A percentile compares a stretch with the other conserved stretches of the same genome.
Conservation (phyloP, 148 eudicot genomes). For the Cornus suecica region DNA sequence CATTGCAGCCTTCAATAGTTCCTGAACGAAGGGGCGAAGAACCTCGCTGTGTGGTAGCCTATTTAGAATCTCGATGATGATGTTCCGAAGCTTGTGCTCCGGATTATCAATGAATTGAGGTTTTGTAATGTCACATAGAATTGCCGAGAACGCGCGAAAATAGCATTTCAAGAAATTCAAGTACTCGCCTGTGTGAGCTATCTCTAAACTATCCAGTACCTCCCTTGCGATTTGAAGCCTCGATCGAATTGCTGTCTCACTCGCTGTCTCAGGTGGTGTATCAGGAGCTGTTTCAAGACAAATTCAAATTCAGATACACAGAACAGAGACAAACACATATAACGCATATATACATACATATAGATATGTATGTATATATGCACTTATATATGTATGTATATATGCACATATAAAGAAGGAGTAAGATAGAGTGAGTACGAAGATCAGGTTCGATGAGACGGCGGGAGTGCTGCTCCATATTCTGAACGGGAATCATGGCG, state of each 20-base stretch:
- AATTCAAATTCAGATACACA: slow-evolving; percentile 5
- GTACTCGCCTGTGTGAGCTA: slow-evolving; percentile 94
- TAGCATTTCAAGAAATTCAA: slow-evolving; percentile 91
- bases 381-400: not conserved
- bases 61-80: slow-evolving; percentile 85
- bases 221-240: slow-evolving; percentile 95
- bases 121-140: slow-evolving; percentile 75
- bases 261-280: too few species aligned
- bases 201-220: slow-evolving; percentile 94
- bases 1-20: slow-evolving; percentile 88
- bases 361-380: not conserved
- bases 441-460: slow-evolving; percentile 67
- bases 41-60: slow-evolving; percentile 98
- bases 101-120: slow-evolving; percentile 82
- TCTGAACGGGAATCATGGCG: slow-evolving; percentile 88
- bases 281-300: slow-evolving; percentile 35
- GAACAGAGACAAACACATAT: too few species aligned
- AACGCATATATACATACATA: not conserved
- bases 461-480: slow-evolving; percentile 91
- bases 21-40: slow-evolving; percentile 86
- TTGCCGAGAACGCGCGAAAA: slow-evolving; percentile 77
- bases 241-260: slow-evolving; percentile 58
- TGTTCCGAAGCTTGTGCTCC: slow-evolving; percentile 87
- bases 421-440: slow-evolving; percentile 36
- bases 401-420: not conserved